Conservation (phyloP, 441 rosid species). For the Erodium trifolium region DNA sequence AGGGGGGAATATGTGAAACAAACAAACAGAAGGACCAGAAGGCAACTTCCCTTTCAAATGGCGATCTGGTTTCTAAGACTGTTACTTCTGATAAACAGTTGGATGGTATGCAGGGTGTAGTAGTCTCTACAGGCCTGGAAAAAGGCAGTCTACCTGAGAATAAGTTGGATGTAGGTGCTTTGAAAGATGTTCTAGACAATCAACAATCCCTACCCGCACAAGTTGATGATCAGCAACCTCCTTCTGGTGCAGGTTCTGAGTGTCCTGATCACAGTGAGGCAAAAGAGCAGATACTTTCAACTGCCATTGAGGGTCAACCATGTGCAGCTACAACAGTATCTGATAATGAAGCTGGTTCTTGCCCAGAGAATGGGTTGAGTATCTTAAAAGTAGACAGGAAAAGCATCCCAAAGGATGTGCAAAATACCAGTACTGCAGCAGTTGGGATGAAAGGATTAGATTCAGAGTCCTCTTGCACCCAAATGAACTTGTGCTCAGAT, state of each 20-base stretch:
- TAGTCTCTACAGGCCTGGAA: constrained; percentile 27
- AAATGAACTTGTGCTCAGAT: constrained; percentile 42
- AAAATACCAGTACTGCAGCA: constrained; percentile 28
- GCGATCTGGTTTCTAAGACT: constrained; percentile 43
- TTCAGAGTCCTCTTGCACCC: constrained; percentile 63
- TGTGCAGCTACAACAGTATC: constrained; percentile 30
- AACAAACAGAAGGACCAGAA: constrained; percentile 49
- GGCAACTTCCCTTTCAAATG: constrained; percentile 46
- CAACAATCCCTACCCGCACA: constrained; percentile 29
- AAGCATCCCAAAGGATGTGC: constrained; percentile 31
- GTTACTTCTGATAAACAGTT: constrained; percentile 38
- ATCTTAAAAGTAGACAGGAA: constrained; percentile 36
- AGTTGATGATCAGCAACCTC: constrained; percentile 29
- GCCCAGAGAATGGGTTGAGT: constrained; percentile 37
- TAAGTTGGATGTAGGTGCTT: constrained; percentile 34
- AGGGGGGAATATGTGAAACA: constrained; percentile 46
- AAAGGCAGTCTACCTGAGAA: constrained; percentile 34
- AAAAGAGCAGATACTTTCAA: constrained; percentile 21
- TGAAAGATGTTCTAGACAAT: constrained; percentile 29
- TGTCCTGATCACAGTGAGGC: constrained; percentile 26
- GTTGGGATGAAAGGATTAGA: constrained; percentile 44
- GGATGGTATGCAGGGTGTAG: constrained; percentile 38
- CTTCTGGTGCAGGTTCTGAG: constrained; percentile 26
- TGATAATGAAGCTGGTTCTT: constrained; percentile 33
- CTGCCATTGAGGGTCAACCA: constrained; percentile 32